Base-by-base conservation (phyloP, 2,329 filamentous ascomycete species). In the Diaporthe nobilis region DNA sequence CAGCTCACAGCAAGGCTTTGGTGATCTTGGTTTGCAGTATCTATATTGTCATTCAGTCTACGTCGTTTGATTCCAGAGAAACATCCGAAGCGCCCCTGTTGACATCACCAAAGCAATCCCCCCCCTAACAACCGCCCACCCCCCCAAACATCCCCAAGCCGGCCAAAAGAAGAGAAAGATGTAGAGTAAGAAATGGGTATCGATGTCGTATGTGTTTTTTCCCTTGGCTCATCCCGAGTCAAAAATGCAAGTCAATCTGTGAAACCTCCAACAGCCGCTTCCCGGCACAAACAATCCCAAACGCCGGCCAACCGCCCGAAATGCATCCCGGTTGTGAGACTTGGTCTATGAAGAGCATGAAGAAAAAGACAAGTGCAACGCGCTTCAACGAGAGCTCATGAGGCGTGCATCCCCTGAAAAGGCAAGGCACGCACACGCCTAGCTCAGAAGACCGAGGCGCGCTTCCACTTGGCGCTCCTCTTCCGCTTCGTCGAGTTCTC, bases 381-480 rank as follows among this genome's bases (percentile, higher is more conserved):
- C 1, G 31, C 22, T 4, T 39, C 34, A 2, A 2, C 7, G 9
- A 10, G 37, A 6, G 47, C 15, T 53, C 22, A 28, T 28, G 25
- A 17, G 4, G 31, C 22, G 34, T 39, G 65, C 65, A 28, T 12
- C 13, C 47, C 13, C 31, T 17, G 3, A 15, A 4, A 44, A 44
- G 20, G 17, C 10, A 34, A 49, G 22, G 22, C 22, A 7, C 34
- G 34, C 22, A 47, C 6, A 47, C 6, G 15, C 17, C 2, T 10
- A 15, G 20, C n/a, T 73, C 44, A 76, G 47, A 73, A 53, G 8
- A 55, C 37, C 15, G 72, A 60, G 49, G 22, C 65, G 25, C 63
- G 74, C 58, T 73, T 75, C 68, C 73, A 73, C n/a, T 17, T 73
- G 25, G 65, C n/a, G 34, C 75, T 75, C 60, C 68, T 70, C 53